Evolutionary conservation across 768 basidiomycete genomes (phyloP), one percentile per base, ranked within the genome.

Genomic region (Cystoderma amianthinum): DNA sequence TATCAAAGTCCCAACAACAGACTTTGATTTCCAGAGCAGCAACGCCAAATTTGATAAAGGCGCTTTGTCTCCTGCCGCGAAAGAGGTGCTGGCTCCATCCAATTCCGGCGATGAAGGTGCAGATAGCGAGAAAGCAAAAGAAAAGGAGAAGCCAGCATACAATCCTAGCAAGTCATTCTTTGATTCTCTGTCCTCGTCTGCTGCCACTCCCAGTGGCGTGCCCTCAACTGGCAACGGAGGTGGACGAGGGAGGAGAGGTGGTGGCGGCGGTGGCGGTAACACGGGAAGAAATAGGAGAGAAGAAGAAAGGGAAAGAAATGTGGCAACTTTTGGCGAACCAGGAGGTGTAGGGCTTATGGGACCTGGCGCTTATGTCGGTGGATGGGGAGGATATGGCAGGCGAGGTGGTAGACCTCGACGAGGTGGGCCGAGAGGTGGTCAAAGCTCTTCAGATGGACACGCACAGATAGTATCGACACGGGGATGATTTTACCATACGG

Each of bases 321-420:
- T 91, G 6, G 83, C 84, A 21, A 91, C 88, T 5, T 92, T 92
- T 68, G 89, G 88, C 2, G 88, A 91, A 56, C 79, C 87, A 5
- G 86, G 86, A 9, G 83, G 83, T 36, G 75, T 85, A 13, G 85
- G 86, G 4, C 56, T 86, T 38, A 72, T 87, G 69, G 85, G 85
- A 0, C 85, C 85, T 19, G 83, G 83, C 28, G 81, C 79, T 9
- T 85, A 86, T 60, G 81, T 85, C n/a, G 74, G 78, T 36, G 84
- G 81, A 13, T 86, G 83, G 81, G 82, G 83, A 25, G 82, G 81
- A 11, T 78, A 78, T 60, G 77, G 83, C 0, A 56, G 68, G 38
- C 53, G 70, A n/a, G 69, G 70, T 19, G 68, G 63, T 19, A 45
- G 64, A 19, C 58, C 57, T 18, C 48, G 67, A 33, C 55, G 67